Conservation (phyloP, 371 early-diverging fungal genomes). For the Syncephalastrum sp. region DNA sequence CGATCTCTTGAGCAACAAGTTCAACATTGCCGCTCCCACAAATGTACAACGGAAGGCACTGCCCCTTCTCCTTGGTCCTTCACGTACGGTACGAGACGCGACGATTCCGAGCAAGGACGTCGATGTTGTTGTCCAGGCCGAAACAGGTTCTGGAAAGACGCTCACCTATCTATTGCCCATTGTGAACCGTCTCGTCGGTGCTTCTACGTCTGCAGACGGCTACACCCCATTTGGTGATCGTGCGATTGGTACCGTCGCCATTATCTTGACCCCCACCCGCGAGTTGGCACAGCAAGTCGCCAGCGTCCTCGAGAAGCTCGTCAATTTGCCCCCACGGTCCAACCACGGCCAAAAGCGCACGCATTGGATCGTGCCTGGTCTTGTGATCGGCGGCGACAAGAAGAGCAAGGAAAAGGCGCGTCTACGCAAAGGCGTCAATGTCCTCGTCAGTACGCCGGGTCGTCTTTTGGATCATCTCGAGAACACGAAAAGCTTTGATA, state of each 20-base stretch:
- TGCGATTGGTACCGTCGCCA: slow-evolving; percentile 70
- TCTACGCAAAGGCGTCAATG: slow-evolving; percentile 87
- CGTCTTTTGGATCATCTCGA: slow-evolving; percentile 95
- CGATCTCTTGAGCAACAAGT: slow-evolving; percentile 58
- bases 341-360: slow-evolving; percentile 52
- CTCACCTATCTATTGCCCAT: slow-evolving; percentile 93
- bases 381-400: slow-evolving; percentile 91
- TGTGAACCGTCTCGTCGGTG: slow-evolving; percentile 49
- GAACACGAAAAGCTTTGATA: slow-evolving; percentile 78
- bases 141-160: slow-evolving; percentile 99
- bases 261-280: slow-evolving; percentile 95
- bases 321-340: slow-evolving; percentile 58
- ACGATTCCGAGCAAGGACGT: slow-evolving; percentile 44
- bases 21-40: slow-evolving; percentile 68
- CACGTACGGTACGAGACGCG: slow-evolving; percentile 20
- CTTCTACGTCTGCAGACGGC: slow-evolving; percentile 29
- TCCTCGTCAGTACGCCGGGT: slow-evolving; percentile 98
- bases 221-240: slow-evolving; percentile 45
- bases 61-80: slow-evolving; percentile 57
- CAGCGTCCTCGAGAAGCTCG: slow-evolving; percentile 67
- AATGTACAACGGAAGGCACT: slow-evolving; percentile 74
- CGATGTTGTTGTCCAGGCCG: slow-evolving; percentile 92
- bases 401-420: slow-evolving; percentile 92
- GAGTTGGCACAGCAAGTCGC: slow-evolving; percentile 98
- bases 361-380: slow-evolving; percentile 95